phyloP scores from a whole-genome alignment of 352 stramenopile species.

The Albugo candida region DNA sequence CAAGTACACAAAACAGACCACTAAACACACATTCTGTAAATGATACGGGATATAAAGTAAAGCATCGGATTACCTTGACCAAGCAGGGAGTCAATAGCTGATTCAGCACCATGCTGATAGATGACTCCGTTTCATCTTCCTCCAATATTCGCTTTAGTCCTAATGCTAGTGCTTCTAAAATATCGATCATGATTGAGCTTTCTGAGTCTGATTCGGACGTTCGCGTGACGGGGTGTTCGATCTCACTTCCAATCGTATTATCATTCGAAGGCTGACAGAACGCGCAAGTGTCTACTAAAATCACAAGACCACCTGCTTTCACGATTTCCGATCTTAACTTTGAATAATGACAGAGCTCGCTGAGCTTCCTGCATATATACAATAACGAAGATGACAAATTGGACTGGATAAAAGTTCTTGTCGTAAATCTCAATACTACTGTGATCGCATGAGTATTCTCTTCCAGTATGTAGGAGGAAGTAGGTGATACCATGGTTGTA shows the following conservation, averaged over 20 bases:
- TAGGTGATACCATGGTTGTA: constrained; percentile 17
- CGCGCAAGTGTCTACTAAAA: constrained; percentile 36
- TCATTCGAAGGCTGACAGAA: constrained; percentile 42
- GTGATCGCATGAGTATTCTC: constrained; percentile 37
- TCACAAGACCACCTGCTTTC: constrained; percentile 37
- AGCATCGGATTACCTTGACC: constrained; percentile 23
- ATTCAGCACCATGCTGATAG: constrained; percentile 31
- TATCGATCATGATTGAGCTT: constrained; percentile 22
- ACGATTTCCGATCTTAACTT: constrained; percentile 32
- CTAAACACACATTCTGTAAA: neutral
- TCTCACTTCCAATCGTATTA: neutral
- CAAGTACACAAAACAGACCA: neutral
- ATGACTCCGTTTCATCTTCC: constrained; percentile 17
- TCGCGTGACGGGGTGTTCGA: neutral
- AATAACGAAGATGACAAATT: too few relatives aligned
- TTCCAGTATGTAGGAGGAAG: constrained; percentile 26
- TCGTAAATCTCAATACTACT: constrained; percentile 19
- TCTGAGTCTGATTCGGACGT: constrained; percentile 1
- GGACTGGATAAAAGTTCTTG: too few relatives aligned
- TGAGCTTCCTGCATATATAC: constrained; percentile 6
- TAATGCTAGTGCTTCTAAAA: constrained; percentile 32
- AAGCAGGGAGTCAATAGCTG: constrained; percentile 67
- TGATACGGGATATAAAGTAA: neutral
- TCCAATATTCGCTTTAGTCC: constrained; percentile 34
- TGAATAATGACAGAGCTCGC: constrained; percentile 36